phyloP scores from a whole-genome alignment of 306 rosid genomes.

The Rosa lucieae region DNA sequence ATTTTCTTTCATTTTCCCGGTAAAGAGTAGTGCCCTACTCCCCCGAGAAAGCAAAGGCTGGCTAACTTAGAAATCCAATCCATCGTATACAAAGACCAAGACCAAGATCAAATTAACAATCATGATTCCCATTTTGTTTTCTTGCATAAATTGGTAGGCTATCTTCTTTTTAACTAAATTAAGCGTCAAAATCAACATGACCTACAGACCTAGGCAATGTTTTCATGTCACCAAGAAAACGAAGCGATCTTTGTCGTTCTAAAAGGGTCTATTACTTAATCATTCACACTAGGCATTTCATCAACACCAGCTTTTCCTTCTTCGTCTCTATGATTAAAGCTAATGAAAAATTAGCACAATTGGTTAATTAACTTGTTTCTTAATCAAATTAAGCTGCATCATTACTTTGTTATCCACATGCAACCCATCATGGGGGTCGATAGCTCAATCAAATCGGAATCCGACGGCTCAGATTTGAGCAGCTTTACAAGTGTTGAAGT shows the following conservation, averaged over 20 bases:
- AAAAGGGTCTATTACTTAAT: not conserved
- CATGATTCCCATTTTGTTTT: not conserved
- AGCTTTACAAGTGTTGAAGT: slow-evolving; percentile 21
- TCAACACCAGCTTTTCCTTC: not conserved
- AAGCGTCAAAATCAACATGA: slow-evolving; percentile 20
- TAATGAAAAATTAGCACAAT: not conserved
- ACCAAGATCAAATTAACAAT: not conserved
- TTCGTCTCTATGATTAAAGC: not conserved
- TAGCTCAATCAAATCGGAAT: slow-evolving; percentile 28
- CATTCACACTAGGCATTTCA: slow-evolving; percentile 5
- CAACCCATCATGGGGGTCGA: slow-evolving; percentile 31
- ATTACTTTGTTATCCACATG: slow-evolving; percentile 44
- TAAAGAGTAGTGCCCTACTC: not conserved
- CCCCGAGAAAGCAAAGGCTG: slow-evolving; percentile 9
- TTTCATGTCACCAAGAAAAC: slow-evolving; percentile 6
- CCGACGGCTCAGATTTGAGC: slow-evolving; percentile 13
- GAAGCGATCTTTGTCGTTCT: slow-evolving; percentile 11
- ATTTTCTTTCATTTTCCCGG: not conserved
- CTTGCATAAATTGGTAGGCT: not conserved
- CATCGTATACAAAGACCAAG: not conserved
- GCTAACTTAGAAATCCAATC: not conserved
- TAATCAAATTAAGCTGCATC: slow-evolving; percentile 5
- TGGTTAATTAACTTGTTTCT: not conserved
- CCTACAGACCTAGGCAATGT: slow-evolving; percentile 2
- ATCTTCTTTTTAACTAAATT: not conserved